Evolutionary conservation across 352 stramenopile genomes (phyloP).

Genomic region (Globisporangium viniferum): DNA sequence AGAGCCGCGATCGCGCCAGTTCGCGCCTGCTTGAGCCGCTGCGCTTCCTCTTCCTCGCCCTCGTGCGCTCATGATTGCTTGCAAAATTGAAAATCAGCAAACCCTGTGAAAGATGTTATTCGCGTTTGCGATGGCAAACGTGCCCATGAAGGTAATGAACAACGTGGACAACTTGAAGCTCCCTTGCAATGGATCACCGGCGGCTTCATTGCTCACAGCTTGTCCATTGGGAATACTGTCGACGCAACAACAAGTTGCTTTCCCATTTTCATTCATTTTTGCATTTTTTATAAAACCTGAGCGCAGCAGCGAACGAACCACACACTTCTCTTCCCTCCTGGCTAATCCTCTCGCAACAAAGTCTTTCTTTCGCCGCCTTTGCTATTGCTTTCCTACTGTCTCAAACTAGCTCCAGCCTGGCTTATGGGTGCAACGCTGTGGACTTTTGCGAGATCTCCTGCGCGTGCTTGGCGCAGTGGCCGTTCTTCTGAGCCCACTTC

Average conservation of each 20-base stretch:
- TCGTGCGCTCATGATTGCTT: not conserved
- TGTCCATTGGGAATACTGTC: no score
- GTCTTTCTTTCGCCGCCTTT: not conserved
- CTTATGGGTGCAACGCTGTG: slow-evolving; percentile 30
- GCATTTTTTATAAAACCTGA: not conserved
- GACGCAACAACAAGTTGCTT: not conserved
- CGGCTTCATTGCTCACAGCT: no score
- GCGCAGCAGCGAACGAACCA: not conserved
- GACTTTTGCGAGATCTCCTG: slow-evolving; percentile 71
- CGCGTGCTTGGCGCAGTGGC: slow-evolving; percentile 83
- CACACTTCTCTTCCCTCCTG: not conserved
- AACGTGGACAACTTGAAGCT: no score
- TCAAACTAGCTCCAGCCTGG: not conserved
- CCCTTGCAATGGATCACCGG: no score
- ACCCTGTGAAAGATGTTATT: not conserved
- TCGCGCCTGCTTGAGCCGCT: not conserved
- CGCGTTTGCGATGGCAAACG: no score
- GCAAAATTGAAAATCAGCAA: not conserved
- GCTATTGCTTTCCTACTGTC: not conserved
- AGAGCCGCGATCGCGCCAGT: slow-evolving; percentile 6
- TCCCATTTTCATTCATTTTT: not conserved
- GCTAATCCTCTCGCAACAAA: not conserved
- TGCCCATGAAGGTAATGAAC: no score
- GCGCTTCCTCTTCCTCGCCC: not conserved
- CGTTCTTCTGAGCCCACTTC: slow-evolving; percentile 88